Conservation (phyloP, 495 filamentous ascomycete species). For the Neurospora hispaniola region DNA sequence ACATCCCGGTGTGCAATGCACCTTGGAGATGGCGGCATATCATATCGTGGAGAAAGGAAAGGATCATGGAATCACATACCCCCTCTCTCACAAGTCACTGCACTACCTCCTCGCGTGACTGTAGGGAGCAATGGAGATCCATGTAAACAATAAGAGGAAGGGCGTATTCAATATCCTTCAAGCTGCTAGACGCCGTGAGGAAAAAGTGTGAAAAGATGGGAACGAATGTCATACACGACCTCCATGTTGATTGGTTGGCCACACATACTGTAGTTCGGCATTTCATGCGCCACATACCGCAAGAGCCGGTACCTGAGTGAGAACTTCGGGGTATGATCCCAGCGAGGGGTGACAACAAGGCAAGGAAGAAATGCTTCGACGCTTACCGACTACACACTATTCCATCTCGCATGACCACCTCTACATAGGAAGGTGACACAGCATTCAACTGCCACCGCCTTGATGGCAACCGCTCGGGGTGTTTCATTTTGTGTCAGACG, state of each 20-base stretch:
- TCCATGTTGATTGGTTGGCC: not conserved
- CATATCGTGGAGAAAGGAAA: not conserved
- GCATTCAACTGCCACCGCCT: not conserved
- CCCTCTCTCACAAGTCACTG: too few relatives aligned
- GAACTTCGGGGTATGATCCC: not conserved
- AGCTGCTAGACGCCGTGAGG: not conserved
- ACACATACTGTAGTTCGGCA: not conserved
- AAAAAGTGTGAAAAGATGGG: not conserved
- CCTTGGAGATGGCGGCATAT: not conserved
- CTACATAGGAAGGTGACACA: not conserved
- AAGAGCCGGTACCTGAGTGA: not conserved
- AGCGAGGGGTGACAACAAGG: not conserved
- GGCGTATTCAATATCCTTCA: not conserved
- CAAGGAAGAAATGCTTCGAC: not conserved
- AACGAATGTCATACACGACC: not conserved
- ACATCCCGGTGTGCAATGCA: not conserved
- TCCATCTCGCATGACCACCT: not conserved
- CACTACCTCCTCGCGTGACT: too few relatives aligned
- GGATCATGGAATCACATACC: too few relatives aligned
- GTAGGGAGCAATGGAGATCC: too few relatives aligned
- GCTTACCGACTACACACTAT: not conserved
- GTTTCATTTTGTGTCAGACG: not conserved
- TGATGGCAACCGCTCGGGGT: not conserved
- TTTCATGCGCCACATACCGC: not conserved
- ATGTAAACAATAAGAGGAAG: not conserved